Percentiles rank a stretch among this genome's conserved stretches.
Conservation (phyloP, 1,284 basidiomycete genomes). For the Phenoliferia sp. region DNA sequence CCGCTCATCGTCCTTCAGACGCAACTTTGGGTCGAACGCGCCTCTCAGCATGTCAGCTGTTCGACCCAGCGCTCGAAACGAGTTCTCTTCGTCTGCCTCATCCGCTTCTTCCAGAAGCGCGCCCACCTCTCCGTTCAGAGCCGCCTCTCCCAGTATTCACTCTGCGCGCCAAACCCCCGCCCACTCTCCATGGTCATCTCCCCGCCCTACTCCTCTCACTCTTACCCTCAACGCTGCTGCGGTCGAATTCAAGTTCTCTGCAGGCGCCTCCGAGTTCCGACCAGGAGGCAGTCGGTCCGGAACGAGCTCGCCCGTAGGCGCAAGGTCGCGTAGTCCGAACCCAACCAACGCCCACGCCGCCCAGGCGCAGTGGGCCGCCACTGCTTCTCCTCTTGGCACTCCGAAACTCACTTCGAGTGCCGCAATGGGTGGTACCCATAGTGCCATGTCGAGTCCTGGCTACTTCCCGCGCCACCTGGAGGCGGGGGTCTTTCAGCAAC, state of each 20-base stretch:
- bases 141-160: neutral
- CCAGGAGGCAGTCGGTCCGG: constrained; percentile 18
- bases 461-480: constrained; percentile 29
- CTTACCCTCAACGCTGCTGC: constrained; percentile 48
- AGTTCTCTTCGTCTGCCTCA: constrained; percentile 14
- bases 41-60: constrained; percentile 10
- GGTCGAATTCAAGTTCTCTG: constrained; percentile 48
- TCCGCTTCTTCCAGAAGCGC: constrained; percentile 18
- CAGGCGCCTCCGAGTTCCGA: constrained; percentile 34
- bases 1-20: constrained; percentile 34
- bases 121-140: constrained; percentile 7
- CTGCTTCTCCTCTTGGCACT: constrained; percentile 34
- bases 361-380: constrained; percentile 29
- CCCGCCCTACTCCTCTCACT: constrained; percentile 18
- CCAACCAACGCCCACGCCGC: constrained; percentile 24
- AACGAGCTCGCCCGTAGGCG: constrained; percentile 22
- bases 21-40: constrained; percentile 9
- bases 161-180: constrained; percentile 10
- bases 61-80: neutral
- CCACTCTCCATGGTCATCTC: constrained; percentile 28
- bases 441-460: constrained; percentile 21
- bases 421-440: constrained; percentile 1
- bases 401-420: constrained; percentile 21
- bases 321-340: constrained; percentile 22
- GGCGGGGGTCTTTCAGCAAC: neutral